phyloP scores from a whole-genome alignment of 2,329 filamentous ascomycete genomes.

The Neurospora sp. region DNA sequence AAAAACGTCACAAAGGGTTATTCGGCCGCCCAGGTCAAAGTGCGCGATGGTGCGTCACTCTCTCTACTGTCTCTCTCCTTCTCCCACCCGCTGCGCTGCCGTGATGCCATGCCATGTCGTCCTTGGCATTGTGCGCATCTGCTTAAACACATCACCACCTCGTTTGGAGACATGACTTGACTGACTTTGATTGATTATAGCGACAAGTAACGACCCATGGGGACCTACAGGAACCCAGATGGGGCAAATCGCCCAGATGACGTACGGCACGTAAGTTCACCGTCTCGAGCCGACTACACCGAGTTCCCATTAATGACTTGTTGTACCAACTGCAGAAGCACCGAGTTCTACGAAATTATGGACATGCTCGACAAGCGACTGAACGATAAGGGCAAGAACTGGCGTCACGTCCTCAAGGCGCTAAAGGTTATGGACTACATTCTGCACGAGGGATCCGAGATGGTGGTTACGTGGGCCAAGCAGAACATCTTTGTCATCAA shows the following conservation, averaged over 20 bases:
- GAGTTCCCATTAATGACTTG: background rate
- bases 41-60: conserved; percentile 72
- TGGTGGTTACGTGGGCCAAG: conserved; percentile 94
- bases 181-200: conserved; percentile 37
- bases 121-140: conserved; percentile 12
- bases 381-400: conserved; percentile 99
- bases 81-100: background rate
- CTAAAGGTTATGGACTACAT: conserved; percentile 97
- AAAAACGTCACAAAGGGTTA: conserved; percentile 99
- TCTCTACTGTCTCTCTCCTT: background rate
- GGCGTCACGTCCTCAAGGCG: conserved; percentile 95
- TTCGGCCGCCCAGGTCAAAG: conserved; percentile 92
- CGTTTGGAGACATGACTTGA: background rate
- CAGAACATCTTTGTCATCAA: conserved; percentile 99
- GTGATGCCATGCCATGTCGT: background rate
- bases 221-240: conserved; percentile 96
- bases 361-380: conserved; percentile 98
- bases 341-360: conserved; percentile 99
- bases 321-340: conserved; percentile 51
- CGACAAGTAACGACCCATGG: conserved; percentile 98
- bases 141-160: background rate
- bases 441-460: conserved; percentile 90
- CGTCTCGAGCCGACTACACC: background rate
- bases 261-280: conserved; percentile 79
- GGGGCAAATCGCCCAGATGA: conserved; percentile 96